A percentile compares a stretch with the other conserved stretches of the same genome.
phyloP scores from a whole-genome alignment of 441 rosid genomes.

The Gossypium trilobum region DNA sequence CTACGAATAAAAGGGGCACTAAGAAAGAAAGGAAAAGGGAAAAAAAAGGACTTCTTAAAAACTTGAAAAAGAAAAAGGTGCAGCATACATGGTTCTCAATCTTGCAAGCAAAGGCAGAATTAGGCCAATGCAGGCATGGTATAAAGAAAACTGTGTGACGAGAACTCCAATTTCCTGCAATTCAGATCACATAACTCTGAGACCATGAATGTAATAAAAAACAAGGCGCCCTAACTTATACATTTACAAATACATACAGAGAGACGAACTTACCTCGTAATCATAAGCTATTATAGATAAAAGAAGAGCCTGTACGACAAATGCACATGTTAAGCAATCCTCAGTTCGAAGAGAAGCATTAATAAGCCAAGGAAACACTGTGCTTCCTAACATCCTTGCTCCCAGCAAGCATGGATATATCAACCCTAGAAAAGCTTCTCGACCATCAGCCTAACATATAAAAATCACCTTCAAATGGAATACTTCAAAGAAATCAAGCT shows the following conservation, averaged over 20 bases:
- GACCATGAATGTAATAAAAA: slow-evolving; percentile 6
- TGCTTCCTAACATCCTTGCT: slow-evolving; percentile 91
- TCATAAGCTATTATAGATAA: slow-evolving; percentile 77
- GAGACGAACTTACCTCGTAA: slow-evolving; percentile 58
- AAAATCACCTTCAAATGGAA: slow-evolving; percentile 6
- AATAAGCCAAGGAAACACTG: slow-evolving; percentile 71
- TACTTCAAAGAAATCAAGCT: slow-evolving; percentile 6
- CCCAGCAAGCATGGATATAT: slow-evolving; percentile 75
- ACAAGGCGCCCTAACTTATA: background rate
- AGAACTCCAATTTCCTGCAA: slow-evolving; percentile 74
- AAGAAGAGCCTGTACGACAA: slow-evolving; percentile 46
- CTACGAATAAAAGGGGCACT: slow-evolving; percentile 10
- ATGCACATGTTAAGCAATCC: slow-evolving; percentile 63
- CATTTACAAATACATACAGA: background rate
- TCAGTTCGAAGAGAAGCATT: slow-evolving; percentile 62
- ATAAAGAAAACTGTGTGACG: slow-evolving; percentile 64
- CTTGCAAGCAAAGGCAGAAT: slow-evolving; percentile 76
- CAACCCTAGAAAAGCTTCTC: slow-evolving; percentile 74
- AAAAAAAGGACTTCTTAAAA: background rate
- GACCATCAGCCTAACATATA: slow-evolving; percentile 74
- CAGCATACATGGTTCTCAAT: slow-evolving; percentile 78
- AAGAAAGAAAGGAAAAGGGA: background rate
- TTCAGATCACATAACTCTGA: slow-evolving; percentile 13
- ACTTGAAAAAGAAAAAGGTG: slow-evolving; percentile 12
- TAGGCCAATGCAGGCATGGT: slow-evolving; percentile 64